Evolutionary conservation across 2,329 filamentous ascomycete species (phyloP).

Genomic region (Xenosphaeropsis pyriputrescens): DNA sequence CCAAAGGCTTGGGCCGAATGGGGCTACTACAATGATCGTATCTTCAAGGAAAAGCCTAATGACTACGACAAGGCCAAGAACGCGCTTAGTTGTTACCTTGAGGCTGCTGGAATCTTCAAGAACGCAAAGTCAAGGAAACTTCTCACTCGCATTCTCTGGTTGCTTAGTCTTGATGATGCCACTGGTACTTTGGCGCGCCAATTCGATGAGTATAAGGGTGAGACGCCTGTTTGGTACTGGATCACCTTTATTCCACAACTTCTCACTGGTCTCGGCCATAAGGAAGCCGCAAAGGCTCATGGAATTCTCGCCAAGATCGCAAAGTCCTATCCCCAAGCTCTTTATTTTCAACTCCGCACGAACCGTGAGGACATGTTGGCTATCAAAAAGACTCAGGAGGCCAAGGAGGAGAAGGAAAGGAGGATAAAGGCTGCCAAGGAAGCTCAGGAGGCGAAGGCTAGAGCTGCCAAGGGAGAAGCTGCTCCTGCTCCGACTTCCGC

Average conservation of each 20-base stretch:
- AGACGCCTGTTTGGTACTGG: slow-evolving; percentile 98
- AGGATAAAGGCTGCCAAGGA: slow-evolving; percentile 20
- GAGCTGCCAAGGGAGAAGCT: slow-evolving; percentile 20
- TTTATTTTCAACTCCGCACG: slow-evolving; percentile 91
- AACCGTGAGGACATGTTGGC: slow-evolving; percentile 85
- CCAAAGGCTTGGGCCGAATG: slow-evolving; percentile 98
- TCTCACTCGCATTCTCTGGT: slow-evolving; percentile 84
- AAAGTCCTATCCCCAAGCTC: slow-evolving; percentile 84
- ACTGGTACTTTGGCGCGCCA: slow-evolving; percentile 71
- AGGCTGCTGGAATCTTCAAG: slow-evolving; percentile 93
- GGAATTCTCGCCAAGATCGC: slow-evolving; percentile 84
- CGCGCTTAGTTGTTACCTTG: slow-evolving; percentile 88
- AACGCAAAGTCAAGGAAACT: slow-evolving; percentile 92
- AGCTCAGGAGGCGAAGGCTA: slow-evolving; percentile 20
- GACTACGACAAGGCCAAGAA: slow-evolving; percentile 78
- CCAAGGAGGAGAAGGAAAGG: slow-evolving; percentile 41
- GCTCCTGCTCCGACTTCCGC: slow-evolving; percentile 14
- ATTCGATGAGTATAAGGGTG: slow-evolving; percentile 94
- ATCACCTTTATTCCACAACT: slow-evolving; percentile 98
- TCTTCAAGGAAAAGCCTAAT: slow-evolving; percentile 80
- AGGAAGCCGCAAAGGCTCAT: slow-evolving; percentile 78
- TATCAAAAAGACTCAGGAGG: slow-evolving; percentile 80
- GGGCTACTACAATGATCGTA: slow-evolving; percentile 94
- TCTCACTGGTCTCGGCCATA: slow-evolving; percentile 78
- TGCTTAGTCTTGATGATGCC: slow-evolving; percentile 83